phyloP scores from a whole-genome alignment of 345 rosid species.

The Firmiana major region DNA sequence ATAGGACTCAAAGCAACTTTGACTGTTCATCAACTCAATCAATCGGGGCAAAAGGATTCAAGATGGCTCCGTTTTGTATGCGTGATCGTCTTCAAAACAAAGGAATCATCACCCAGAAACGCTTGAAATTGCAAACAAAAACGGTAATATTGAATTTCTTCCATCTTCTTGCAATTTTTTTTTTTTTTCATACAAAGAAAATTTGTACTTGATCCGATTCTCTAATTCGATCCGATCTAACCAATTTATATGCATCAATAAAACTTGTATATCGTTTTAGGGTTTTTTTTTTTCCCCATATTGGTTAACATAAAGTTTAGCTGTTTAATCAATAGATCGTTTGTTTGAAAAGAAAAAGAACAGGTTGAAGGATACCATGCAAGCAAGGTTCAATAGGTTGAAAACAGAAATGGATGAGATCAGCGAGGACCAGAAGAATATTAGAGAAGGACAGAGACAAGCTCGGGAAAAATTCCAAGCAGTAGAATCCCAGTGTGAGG shows the following conservation, averaged over 20 bases:
- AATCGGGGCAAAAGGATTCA: too few species aligned
- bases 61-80: neutral
- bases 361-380: neutral
- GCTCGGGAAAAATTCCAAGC: neutral
- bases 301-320: too few species aligned
- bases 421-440: neutral
- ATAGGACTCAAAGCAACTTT: too few species aligned
- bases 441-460: conserved; percentile 2
- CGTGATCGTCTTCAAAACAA: neutral
- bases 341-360: neutral
- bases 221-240: too few species aligned
- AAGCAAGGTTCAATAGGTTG: neutral
- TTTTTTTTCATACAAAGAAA: neutral
- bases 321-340: neutral
- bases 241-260: too few species aligned
- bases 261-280: too few species aligned
- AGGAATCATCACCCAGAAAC: neutral
- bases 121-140: neutral
- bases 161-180: neutral
- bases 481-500: neutral
- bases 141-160: neutral
- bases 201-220: neutral
- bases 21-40: too few species aligned
- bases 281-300: too few species aligned
- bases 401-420: neutral